Conservation (phyloP, 129 eudicot species). For the Apium graveolens region DNA sequence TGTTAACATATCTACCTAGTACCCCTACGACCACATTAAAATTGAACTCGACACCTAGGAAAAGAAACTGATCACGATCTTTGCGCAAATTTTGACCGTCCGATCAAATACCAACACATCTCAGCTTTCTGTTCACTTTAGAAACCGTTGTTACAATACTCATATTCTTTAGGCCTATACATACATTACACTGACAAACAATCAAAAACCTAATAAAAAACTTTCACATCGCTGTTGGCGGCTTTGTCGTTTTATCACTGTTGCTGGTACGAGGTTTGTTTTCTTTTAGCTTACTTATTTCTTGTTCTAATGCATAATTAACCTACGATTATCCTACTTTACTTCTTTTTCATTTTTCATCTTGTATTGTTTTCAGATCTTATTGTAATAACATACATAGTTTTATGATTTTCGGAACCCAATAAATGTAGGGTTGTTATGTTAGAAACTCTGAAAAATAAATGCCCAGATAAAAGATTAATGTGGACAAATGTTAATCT, state of each 20-base stretch:
- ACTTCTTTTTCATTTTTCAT: not conserved
- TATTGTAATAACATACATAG: not conserved
- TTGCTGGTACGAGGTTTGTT: not conserved
- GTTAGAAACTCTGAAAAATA: no score
- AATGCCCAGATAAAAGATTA: no score
- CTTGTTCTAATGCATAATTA: not conserved
- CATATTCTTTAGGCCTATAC: not conserved
- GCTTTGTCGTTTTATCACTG: not conserved
- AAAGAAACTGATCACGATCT: not conserved
- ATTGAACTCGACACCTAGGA: no score
- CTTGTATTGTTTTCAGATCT: not conserved
- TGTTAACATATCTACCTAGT: no score
- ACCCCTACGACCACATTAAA: no score
- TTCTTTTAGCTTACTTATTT: not conserved
- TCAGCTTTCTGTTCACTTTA: not conserved
- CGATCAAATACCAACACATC: not conserved
- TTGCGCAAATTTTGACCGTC: not conserved
- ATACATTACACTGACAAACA: not conserved
- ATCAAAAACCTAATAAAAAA: not conserved
- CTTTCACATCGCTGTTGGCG: not conserved
- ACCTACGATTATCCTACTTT: not conserved
- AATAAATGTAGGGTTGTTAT: not conserved
- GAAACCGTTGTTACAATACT: not conserved
- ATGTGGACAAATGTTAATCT: no score
- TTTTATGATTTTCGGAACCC: not conserved